Conservation (phyloP, 2,329 filamentous ascomycete genomes). For the Mycocentrospora acerina region DNA sequence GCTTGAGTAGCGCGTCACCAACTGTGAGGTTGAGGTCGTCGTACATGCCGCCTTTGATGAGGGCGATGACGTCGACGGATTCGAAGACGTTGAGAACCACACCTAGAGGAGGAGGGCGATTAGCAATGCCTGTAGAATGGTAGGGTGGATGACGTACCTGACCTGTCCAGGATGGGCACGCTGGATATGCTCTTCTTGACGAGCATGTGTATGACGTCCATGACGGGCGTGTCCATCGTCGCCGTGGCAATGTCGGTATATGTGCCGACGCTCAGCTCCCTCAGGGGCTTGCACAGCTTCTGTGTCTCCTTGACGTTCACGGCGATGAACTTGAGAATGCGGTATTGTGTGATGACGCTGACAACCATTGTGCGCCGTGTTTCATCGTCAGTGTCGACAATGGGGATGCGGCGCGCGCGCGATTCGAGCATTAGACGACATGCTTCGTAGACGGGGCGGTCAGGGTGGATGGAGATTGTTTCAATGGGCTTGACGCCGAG, state of each 20-base stretch:
- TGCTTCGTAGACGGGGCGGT: slow-evolving; percentile 88
- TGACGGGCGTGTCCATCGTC: slow-evolving; percentile 84
- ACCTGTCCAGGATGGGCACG: slow-evolving; percentile 84
- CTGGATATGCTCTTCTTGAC: slow-evolving; percentile 93
- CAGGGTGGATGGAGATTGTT: slow-evolving; percentile 92
- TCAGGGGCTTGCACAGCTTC: slow-evolving; percentile 81
- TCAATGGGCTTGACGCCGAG: slow-evolving; percentile 90
- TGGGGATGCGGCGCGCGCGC: slow-evolving; percentile 85
- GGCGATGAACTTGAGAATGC: slow-evolving; percentile 97
- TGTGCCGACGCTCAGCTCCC: slow-evolving; percentile 81
- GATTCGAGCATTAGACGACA: slow-evolving; percentile 93
- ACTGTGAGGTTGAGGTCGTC: slow-evolving; percentile 85
- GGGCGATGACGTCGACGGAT: slow-evolving; percentile 92
- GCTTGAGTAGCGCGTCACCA: slow-evolving; percentile 83
- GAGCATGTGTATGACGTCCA: slow-evolving; percentile 91
- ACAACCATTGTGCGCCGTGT: slow-evolving; percentile 90
- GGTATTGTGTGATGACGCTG: slow-evolving; percentile 96
- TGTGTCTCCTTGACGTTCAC: slow-evolving; percentile 92
- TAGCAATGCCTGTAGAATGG: not conserved
- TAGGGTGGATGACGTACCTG: slow-evolving; percentile 49
- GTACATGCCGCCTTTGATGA: slow-evolving; percentile 91
- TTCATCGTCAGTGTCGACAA: slow-evolving; percentile 92
- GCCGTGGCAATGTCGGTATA: slow-evolving; percentile 81
- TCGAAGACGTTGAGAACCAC: slow-evolving; percentile 94
- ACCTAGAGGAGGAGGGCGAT: slow-evolving; percentile 43